Base-by-base conservation (phyloP, 495 filamentous ascomycete species). In the Astrothelium subdiscretum region DNA sequence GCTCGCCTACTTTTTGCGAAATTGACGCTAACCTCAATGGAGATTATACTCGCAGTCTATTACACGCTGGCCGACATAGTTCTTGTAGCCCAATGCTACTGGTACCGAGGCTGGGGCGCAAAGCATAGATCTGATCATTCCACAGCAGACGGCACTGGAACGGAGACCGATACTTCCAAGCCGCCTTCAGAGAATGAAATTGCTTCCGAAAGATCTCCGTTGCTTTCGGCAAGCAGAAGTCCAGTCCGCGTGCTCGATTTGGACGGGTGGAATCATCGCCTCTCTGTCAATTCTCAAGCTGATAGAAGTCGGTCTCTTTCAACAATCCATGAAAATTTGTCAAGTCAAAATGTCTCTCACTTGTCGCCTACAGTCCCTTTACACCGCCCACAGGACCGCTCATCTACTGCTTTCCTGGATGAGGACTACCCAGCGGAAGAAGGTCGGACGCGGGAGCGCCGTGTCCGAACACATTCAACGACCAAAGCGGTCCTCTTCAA, bases 61-160 rank as follows among this genome's bases (percentile, higher is more conserved):
- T 97, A 98, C 72, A 96, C 92, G 26, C 76, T 96, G 29, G 92
- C 94, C 60, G 94, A 97, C 70, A 80, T 97, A 26, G 89, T 96
- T 2, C 79, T 98, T 0, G 76, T 98, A 0, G 78, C 74, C 1
- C 94, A 98, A 73, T 95, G 89, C 67, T 92, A 97, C 73, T 97
- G 92, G 73, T 98, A 98, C 71, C 83, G 88, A 24, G 90, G 91
- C 2, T 90, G 48, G 48, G 24, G 48, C 15, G 48, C 48, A 10
- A 8, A 8, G 3, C 48, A 54, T 3, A 15, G 20, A 11, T 29
- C 20, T 15, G 1, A 24, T 54, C 20, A 54, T 54, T 54, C 24
- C 15, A 29, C 48, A 11, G 48, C 22, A 29, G 24, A 54, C 20
- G 24, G 48, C 22, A 48, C 20, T 48, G 48, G 20, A 3, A n/a